Conservation (phyloP, 2,329 filamentous ascomycete genomes). For the Fusarium mundagurra region DNA sequence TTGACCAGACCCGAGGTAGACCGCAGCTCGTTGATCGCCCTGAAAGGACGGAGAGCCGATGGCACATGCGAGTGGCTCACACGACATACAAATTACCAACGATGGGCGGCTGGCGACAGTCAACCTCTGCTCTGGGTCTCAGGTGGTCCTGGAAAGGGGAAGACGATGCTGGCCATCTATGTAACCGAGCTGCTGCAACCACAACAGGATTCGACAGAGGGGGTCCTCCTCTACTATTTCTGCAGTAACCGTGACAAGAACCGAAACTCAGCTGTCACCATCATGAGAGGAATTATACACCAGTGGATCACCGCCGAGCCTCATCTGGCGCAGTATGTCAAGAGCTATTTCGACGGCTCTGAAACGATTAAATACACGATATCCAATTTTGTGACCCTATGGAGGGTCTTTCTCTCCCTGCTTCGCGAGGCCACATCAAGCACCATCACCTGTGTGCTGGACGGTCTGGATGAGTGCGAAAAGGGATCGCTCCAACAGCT, state of each 20-base stretch:
- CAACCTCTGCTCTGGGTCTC: background rate
- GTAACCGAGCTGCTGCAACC: background rate
- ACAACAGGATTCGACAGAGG: background rate
- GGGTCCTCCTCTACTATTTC: background rate
- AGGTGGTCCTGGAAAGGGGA: background rate
- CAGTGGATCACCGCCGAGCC: background rate
- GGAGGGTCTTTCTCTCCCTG: background rate
- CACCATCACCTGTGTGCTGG: background rate
- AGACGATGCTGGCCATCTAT: background rate
- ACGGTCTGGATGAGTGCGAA: background rate
- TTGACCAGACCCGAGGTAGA: background rate
- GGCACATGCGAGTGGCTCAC: background rate
- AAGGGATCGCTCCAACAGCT: background rate
- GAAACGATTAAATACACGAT: background rate
- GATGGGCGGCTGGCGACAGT: background rate
- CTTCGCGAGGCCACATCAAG: background rate
- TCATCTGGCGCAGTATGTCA: background rate
- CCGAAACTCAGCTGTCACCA: background rate
- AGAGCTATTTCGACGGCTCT: background rate
- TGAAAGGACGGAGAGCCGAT: background rate
- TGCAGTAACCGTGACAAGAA: conserved; percentile 2
- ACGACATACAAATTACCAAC: background rate
- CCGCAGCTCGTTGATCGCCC: background rate
- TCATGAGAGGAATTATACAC: background rate
- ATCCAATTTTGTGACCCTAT: background rate